Evolutionary conservation across 2,329 filamentous ascomycete genomes (phyloP).

Genomic region (Talaromyces sp.): DNA sequence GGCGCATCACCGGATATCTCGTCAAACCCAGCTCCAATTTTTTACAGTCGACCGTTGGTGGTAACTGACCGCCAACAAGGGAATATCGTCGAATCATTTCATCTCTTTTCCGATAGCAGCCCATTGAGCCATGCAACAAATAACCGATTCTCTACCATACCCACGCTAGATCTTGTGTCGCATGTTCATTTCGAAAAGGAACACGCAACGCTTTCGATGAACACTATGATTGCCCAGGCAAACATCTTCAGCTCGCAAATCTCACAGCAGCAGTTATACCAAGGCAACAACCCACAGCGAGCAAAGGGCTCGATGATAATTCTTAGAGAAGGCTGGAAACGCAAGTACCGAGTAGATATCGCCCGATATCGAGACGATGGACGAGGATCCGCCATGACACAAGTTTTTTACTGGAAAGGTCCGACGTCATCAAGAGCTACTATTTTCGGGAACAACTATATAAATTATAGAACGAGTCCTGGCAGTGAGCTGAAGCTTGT

Average conservation of each 20-base stretch:
- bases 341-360: conserved; percentile 2
- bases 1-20: background rate
- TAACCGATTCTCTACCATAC: background rate
- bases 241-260: background rate
- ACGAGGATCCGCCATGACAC: background rate
- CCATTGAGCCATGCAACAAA: background rate
- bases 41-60: background rate
- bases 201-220: background rate
- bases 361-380: background rate
- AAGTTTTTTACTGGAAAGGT: conserved; percentile 4
- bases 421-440: conserved; percentile 1
- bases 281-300: background rate
- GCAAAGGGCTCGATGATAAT: background rate
- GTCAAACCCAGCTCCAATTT: background rate
- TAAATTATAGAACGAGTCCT: background rate
- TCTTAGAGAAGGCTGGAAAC: background rate
- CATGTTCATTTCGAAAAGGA: background rate
- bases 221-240: background rate
- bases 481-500: conserved; percentile 12
- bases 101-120: background rate
- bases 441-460: background rate
- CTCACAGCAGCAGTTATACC: background rate
- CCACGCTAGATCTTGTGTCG: background rate
- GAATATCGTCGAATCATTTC: background rate
- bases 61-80: background rate